Percentiles rank a stretch among this genome's conserved stretches.
phyloP scores from a whole-genome alignment of 192 early-diverging fungal genomes.

The Coemansia aciculifera region DNA sequence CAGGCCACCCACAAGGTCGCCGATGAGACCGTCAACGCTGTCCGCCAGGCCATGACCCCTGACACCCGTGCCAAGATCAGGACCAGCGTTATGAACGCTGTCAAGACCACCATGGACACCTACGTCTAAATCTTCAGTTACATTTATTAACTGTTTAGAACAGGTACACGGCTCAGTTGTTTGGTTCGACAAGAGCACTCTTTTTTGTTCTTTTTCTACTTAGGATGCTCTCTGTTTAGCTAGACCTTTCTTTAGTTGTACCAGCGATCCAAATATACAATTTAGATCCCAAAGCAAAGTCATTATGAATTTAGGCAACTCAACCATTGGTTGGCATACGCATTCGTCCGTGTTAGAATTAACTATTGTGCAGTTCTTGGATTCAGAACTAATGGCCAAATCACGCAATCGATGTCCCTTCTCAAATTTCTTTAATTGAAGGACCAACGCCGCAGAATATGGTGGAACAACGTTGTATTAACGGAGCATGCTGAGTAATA shows the following conservation, averaged over 20 bases:
- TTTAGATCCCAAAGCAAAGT: neutral
- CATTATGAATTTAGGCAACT: neutral
- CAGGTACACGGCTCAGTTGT: neutral
- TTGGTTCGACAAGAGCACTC: neutral
- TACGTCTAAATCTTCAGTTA: slow-evolving; percentile 33
- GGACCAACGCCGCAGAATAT: neutral
- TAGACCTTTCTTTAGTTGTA: neutral
- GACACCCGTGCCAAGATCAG: slow-evolving; percentile 58
- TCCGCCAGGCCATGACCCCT: slow-evolving; percentile 51
- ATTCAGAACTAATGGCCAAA: neutral
- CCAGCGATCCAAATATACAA: slow-evolving; percentile 12
- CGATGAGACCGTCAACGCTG: slow-evolving; percentile 42
- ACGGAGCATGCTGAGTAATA: neutral
- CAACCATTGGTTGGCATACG: neutral
- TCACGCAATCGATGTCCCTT: neutral
- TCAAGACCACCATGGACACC: slow-evolving; percentile 58
- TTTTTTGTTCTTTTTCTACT: neutral
- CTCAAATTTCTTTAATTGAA: neutral
- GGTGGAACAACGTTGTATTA: neutral
- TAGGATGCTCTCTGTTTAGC: neutral
- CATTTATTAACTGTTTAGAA: neutral
- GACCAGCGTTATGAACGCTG: slow-evolving; percentile 54
- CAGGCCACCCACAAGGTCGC: slow-evolving; percentile 39
- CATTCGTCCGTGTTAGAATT: neutral
- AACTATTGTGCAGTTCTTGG: neutral